phyloP scores from a whole-genome alignment of 2,329 filamentous ascomycete genomes.

The Aureobasidium melanogenum region DNA sequence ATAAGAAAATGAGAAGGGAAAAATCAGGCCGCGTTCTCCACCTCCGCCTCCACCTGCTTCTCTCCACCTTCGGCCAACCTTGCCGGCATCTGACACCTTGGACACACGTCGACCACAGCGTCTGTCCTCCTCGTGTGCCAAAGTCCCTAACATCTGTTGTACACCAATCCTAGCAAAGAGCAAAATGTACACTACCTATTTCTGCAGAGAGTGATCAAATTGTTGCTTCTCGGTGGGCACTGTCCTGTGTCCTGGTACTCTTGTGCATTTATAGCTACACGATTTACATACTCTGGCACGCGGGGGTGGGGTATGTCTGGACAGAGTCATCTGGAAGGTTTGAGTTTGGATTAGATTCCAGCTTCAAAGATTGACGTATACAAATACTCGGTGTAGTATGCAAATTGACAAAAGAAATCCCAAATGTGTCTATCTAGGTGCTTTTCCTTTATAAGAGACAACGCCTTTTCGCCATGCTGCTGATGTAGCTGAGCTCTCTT shows the following conservation, averaged over 20 bases:
- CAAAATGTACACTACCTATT: too few relatives aligned
- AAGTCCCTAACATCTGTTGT: too few relatives aligned
- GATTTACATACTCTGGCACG: too few relatives aligned
- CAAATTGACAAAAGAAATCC: neutral
- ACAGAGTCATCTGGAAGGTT: neutral
- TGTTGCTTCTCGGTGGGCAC: too few relatives aligned
- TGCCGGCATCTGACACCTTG: neutral
- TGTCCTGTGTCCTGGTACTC: too few relatives aligned
- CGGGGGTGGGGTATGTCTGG: neutral
- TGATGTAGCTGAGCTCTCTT: constrained; percentile 7
- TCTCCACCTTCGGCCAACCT: neutral
- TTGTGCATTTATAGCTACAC: too few relatives aligned
- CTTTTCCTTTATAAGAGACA: neutral
- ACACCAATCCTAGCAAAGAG: too few relatives aligned
- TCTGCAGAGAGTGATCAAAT: too few relatives aligned
- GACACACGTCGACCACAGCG: neutral
- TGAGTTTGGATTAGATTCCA: neutral
- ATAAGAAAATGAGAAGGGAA: constrained; percentile 7
- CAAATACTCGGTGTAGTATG: neutral
- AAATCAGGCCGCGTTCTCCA: neutral
- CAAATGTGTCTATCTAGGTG: constrained; percentile 2
- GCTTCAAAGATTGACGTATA: neutral
- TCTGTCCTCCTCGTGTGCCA: neutral
- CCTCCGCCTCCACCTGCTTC: neutral
- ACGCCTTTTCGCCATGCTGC: constrained; percentile 11